phyloP scores from a whole-genome alignment of 2,329 filamentous ascomycete species.

The Rhynchosporium graminicola region DNA sequence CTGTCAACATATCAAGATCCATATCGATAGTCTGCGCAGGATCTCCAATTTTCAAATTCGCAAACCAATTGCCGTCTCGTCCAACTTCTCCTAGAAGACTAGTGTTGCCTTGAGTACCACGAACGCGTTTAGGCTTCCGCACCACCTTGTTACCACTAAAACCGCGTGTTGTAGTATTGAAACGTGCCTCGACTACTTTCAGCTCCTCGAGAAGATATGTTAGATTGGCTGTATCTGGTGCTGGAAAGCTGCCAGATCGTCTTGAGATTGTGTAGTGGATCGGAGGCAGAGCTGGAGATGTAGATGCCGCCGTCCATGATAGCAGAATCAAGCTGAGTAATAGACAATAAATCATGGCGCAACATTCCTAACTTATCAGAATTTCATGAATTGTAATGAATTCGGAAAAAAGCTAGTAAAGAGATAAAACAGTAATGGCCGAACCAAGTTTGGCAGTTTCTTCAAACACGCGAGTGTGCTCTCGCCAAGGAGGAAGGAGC shows the following conservation, averaged over 20 bases:
- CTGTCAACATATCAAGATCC: conserved; percentile 33
- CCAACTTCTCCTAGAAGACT: conserved; percentile 31
- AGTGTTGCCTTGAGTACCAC: conserved; percentile 25
- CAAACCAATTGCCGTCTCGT: conserved; percentile 29
- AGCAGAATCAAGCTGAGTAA: neutral
- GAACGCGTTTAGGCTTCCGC: conserved; percentile 22
- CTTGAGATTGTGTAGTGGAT: conserved; percentile 28
- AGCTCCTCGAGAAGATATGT: conserved; percentile 24
- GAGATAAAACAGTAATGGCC: neutral
- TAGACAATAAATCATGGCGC: neutral
- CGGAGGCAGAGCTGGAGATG: conserved; percentile 20
- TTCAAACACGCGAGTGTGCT: neutral
- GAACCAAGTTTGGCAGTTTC: conserved; percentile 1
- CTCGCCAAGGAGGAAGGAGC: conserved; percentile 7
- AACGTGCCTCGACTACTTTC: conserved; percentile 22
- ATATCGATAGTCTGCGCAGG: conserved; percentile 29
- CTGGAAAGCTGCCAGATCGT: conserved; percentile 27
- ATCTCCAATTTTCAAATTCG: conserved; percentile 27
- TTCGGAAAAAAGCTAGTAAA: too few species aligned
- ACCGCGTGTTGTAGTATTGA: conserved; percentile 26
- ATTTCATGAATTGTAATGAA: neutral
- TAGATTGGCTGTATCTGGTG: conserved; percentile 24
- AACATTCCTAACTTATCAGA: neutral
- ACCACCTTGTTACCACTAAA: conserved; percentile 28
- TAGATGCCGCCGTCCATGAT: neutral